Evolutionary conservation across 257 asterid species (phyloP).

Genomic region (Gynochthodes officinalis): DNA sequence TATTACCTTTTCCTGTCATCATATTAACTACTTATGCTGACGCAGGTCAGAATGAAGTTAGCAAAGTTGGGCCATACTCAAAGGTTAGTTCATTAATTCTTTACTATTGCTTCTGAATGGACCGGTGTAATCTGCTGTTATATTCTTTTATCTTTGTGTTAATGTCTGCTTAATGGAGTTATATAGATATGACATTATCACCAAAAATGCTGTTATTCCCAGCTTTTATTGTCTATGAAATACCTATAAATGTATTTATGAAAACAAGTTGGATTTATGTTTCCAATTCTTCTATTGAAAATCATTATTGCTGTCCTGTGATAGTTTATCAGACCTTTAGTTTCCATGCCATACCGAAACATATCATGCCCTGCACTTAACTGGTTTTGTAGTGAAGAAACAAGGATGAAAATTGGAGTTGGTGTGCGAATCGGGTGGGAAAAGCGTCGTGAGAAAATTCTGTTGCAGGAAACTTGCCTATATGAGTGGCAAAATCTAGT

Average conservation of each 20-base stretch:
- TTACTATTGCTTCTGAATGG: background rate
- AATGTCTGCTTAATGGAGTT: background rate
- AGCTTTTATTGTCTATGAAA: no score
- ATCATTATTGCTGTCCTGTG: background rate
- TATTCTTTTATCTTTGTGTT: background rate
- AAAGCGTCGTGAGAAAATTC: conserved; percentile 62
- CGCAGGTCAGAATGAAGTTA: conserved; percentile 88
- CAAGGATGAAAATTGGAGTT: conserved; percentile 68
- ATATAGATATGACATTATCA: background rate
- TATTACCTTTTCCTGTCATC: conserved; percentile 2
- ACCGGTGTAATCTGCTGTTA: background rate
- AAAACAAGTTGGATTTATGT: background rate
- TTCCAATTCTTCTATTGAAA: background rate
- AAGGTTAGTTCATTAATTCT: conserved; percentile 42
- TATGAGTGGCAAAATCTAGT: conserved; percentile 78
- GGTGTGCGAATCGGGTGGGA: conserved; percentile 93
- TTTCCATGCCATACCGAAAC: background rate
- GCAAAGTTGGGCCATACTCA: conserved; percentile 80
- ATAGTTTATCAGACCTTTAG: background rate
- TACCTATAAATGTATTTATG: no score
- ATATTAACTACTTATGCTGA: conserved; percentile 24
- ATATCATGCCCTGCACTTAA: background rate
- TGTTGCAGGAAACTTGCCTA: conserved; percentile 77
- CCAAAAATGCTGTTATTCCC: no score
- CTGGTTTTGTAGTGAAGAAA: conserved; percentile 55